Conservation (phyloP, 148 eudicot species). For the Drosera capensis region DNA sequence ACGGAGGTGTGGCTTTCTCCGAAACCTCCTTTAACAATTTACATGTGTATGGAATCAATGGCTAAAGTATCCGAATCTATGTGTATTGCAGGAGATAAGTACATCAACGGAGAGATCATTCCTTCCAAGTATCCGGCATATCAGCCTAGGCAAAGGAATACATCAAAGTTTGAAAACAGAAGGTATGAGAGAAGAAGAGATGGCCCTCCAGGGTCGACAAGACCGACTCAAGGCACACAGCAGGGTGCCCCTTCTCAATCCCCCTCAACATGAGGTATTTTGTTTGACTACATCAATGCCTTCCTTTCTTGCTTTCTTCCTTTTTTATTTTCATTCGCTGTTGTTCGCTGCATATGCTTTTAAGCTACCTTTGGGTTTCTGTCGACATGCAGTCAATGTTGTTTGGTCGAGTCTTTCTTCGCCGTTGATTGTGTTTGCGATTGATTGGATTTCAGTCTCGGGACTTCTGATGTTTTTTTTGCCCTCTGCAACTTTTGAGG, state of each 20-base stretch:
- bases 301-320: not conserved
- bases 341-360: too few species aligned
- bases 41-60: not conserved
- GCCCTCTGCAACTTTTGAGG: too few species aligned
- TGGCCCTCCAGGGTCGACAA: constrained; percentile 54
- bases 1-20: constrained; percentile 44
- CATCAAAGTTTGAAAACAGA: constrained; percentile 55
- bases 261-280: constrained; percentile 34
- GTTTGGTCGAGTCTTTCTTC: too few species aligned
- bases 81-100: constrained; percentile 53
- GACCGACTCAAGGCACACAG: constrained; percentile 40
- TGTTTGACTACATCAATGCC: not conserved
- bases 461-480: too few species aligned
- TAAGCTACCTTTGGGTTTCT: too few species aligned
- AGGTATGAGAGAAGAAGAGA: constrained; percentile 71
- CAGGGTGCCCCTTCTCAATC: constrained; percentile 53
- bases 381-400: too few species aligned
- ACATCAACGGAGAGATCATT: constrained; percentile 76
- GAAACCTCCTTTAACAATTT: not conserved
- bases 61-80: not conserved
- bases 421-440: too few species aligned
- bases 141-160: constrained; percentile 59
- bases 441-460: too few species aligned
- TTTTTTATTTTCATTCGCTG: not conserved
- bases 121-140: constrained; percentile 88